These are phyloP conservation scores for Yamadazyma ubonensis DNA, from an alignment of 805 yeast genomes.

Conservation along the genomic window DNA sequence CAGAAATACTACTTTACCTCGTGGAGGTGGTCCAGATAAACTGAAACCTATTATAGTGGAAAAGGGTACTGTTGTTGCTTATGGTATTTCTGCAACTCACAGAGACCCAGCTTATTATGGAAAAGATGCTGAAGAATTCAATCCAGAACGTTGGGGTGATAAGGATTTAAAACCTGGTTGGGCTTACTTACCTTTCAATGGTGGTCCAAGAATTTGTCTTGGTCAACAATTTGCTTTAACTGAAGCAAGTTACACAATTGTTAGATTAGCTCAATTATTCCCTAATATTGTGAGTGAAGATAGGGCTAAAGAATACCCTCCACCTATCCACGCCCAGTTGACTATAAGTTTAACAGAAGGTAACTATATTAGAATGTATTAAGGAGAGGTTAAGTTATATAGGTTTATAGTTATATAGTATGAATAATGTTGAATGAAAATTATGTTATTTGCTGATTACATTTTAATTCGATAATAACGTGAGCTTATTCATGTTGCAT, in stretches of 20 bases:
- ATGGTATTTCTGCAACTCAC: constrained; percentile 43
- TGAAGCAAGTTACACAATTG: constrained; percentile 46
- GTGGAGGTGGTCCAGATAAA: constrained; percentile 40
- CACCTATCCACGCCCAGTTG: constrained; percentile 18
- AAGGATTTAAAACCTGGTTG: constrained; percentile 37
- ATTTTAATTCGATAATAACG: too few species aligned
- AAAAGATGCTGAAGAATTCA: constrained; percentile 41
- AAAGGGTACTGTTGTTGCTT: constrained; percentile 44
- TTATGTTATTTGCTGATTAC: too few species aligned
- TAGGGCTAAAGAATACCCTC: constrained; percentile 13
- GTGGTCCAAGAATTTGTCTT: constrained; percentile 55
- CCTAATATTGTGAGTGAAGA: constrained; percentile 20
- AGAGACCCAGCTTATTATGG: constrained; percentile 42
- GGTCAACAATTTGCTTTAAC: constrained; percentile 59
- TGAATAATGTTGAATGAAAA: background rate
- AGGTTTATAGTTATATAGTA: background rate
- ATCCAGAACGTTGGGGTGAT: constrained; percentile 50
- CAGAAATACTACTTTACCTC: constrained; percentile 32
- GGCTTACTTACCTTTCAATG: constrained; percentile 54
- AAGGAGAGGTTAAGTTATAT: background rate
- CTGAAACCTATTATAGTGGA: constrained; percentile 37
- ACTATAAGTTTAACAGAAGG: constrained; percentile 18
- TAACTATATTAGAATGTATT: constrained; percentile 14
- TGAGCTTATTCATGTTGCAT: too few species aligned
- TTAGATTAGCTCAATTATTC: constrained; percentile 31